Base-by-base conservation (phyloP, 768 basidiomycete species). In the Tulasnella sp. region DNA sequence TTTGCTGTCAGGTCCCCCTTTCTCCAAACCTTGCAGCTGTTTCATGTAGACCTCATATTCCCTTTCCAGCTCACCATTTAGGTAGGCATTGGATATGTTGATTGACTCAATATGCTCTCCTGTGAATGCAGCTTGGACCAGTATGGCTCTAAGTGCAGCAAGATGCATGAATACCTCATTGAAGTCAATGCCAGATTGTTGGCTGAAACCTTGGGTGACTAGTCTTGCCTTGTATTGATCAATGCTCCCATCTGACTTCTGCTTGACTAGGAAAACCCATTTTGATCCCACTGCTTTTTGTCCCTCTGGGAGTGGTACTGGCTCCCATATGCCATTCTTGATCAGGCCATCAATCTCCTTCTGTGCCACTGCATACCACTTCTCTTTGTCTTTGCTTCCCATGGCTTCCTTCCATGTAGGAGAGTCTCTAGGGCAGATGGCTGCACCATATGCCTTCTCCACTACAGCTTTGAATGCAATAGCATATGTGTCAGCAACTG, bases 261-360 rank as follows among this genome's bases (percentile, higher is more conserved):
- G 49, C 61, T 73, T 74, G 19, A 56, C 43, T 2, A 60, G 60
- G 59, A 68, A 75, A 1, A 73, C 73, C 75, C 75, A 76, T 7
- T 60, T 58, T 9, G 67, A 62, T 0, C 67, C 68, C 13, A 77
- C 70, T 0, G 70, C 62, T 23, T 67, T 70, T 44, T 65, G 61
- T 21, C 65, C 70, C 23, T 45, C 15, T 0, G 76, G 74, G 0
- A 70, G 61, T 1, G 44, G 51, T 0, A 64, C 59, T 0, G 59
- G 62, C 41, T 67, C 64, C 60, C 73, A 74, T 0, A 73, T 70
- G 2, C 67, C 60, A 15, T 23, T 34, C n/a, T n/a, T 19, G 19
- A 15, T 34, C 3, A 62, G 60, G 15, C 19, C 21, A n/a, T 38
- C 34, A 4, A 61, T 13, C 60, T 61, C 60, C n/a, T n/a, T n/a